These are phyloP conservation scores for Chlorella vulgaris DNA, from an alignment of 139 green algal species.

Conservation along the genomic window DNA sequence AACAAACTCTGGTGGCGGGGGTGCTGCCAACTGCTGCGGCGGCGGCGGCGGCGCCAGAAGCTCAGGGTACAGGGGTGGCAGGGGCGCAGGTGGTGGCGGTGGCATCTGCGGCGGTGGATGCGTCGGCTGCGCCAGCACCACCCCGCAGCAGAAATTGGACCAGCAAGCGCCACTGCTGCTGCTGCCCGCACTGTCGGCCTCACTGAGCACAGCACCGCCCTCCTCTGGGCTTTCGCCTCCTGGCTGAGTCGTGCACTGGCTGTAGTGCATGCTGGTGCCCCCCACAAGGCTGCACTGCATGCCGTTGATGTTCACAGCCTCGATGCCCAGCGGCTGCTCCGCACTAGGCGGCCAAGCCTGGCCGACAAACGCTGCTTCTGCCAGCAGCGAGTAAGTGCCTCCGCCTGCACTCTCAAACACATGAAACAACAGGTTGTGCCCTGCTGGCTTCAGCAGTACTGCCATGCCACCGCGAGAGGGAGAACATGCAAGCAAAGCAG, in stretches of 20 bases:
- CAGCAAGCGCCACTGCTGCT: constrained; percentile 12
- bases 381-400: constrained; percentile 32
- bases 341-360: not conserved
- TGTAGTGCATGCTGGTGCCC: constrained; percentile 25
- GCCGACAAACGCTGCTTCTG: not conserved
- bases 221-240: not conserved
- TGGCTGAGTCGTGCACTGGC: not conserved
- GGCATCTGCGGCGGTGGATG: not conserved
- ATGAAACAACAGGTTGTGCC: not conserved
- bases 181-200: not conserved
- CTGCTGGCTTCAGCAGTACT: no score
- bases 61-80: not conserved
- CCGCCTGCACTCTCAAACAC: constrained; percentile 8
- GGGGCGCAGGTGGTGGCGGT: not conserved
- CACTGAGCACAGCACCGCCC: not conserved
- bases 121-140: not conserved
- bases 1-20: not conserved
- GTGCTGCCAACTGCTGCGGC: not conserved
- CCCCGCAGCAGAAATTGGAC: constrained; percentile 40
- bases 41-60: not conserved
- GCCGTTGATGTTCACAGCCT: constrained; percentile 43
- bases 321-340: constrained; percentile 6
- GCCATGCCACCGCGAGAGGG: no score
- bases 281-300: constrained; percentile 34
- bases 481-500: no score